Base-by-base conservation (phyloP, 257 asterid genomes). In the Ophiorrhiza pumila region DNA sequence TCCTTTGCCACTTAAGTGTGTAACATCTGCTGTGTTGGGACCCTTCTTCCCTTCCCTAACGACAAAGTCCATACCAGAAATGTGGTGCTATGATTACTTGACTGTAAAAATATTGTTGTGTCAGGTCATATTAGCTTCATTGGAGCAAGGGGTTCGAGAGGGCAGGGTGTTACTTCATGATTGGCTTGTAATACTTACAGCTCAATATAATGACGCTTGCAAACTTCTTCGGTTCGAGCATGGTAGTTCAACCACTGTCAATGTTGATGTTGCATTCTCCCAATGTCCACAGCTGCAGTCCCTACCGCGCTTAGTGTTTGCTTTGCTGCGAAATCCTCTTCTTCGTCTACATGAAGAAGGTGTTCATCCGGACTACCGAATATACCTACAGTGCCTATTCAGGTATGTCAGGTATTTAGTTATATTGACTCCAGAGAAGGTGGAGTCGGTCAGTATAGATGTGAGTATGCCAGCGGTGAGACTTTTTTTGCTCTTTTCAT, bases 311-410 rank as follows among this genome's bases (percentile, higher is more conserved):
- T 80, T 95, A 74, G 91, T 95, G 60, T 95, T 95, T 83, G 96
- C 99, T 80, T 85, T 95, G 87, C 78, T 95, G 78, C 79, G 98
- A 56, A 91, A 85, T 84, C 95, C 97, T 85, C 96, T 95, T 74
- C 98, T 95, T 80, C 96, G 98, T 74, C 87, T 95, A 73, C 99
- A 95, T 52, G 99, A 95, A 83, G 99, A 95, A 87, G 99, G 99
- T 74, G 97, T 95, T 81, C 99, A 95, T 87, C 99, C 99, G 1
- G 99, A 95, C 78, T 86, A 88, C 80, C 89, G 99, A 50, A 91
- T 95, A 79, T 95, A 90, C 82, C 93, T 95, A 72, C 99, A 95
- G 82, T 95, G 98, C 82, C 88, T 95, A 52, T 95, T 90, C 97
- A 91, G 98, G 98, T 94, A 91, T 60, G 8, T 29, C 11, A 56